Percentiles rank a stretch among this genome's conserved stretches.
Conservation (phyloP, 177 flowering plant genomes). For the Tripterygium wilfordii region DNA sequence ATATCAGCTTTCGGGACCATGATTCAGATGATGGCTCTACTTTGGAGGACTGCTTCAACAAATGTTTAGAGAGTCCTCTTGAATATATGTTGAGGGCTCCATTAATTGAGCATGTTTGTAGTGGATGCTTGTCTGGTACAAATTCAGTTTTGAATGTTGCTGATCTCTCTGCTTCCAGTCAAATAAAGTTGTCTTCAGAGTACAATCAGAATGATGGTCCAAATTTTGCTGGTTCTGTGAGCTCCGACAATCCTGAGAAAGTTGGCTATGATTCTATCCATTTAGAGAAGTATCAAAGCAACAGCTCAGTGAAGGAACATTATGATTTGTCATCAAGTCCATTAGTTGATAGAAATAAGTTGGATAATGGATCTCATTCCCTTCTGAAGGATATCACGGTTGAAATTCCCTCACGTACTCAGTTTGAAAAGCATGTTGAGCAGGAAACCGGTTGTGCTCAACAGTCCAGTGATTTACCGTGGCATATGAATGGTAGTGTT, state of each 20-base stretch:
- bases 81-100: conserved; percentile 10
- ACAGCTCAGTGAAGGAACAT: conserved; percentile 14
- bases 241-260: conserved; percentile 16
- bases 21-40: conserved; percentile 20
- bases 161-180: conserved; percentile 13
- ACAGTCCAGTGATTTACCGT: conserved; percentile 27
- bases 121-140: conserved; percentile 14
- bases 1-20: conserved; percentile 23
- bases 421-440: conserved; percentile 20
- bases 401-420: conserved; percentile 36
- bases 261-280: conserved; percentile 11
- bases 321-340: conserved; percentile 10
- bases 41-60: conserved; percentile 13
- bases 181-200: conserved; percentile 12
- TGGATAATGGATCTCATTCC: conserved; percentile 17
- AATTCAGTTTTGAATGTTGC: conserved; percentile 18
- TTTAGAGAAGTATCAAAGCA: conserved; percentile 12
- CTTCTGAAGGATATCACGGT: conserved; percentile 31
- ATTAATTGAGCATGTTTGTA: conserved; percentile 16
- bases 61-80: conserved; percentile 9
- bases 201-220: conserved; percentile 10
- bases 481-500: conserved; percentile 35
- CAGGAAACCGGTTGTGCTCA: conserved; percentile 15
- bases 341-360: conserved; percentile 15
- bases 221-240: conserved; percentile 22